A percentile compares a stretch with the other conserved stretches of the same genome.
Conservation (phyloP, 2,329 filamentous ascomycete genomes). For the Drechslerella dactyloides region DNA sequence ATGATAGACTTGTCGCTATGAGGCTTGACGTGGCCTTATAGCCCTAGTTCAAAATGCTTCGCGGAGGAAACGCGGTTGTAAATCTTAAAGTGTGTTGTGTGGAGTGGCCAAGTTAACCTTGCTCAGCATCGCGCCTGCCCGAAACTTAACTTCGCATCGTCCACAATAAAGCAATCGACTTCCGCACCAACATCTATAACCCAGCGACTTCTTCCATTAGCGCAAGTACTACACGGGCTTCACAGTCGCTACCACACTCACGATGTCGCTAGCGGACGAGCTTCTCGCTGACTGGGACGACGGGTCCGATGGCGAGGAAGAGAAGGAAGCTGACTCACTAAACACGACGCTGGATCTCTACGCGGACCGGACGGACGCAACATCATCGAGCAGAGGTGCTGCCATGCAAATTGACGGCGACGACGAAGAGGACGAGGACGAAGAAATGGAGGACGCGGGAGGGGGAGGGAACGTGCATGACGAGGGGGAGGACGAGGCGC, state of each 20-base stretch:
- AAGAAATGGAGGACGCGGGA: slow-evolving; percentile 59
- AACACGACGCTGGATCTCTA: slow-evolving; percentile 59
- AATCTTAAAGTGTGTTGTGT: too few species aligned
- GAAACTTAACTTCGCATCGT: background rate
- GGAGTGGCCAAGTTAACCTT: too few species aligned
- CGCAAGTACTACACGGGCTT: slow-evolving; percentile 30
- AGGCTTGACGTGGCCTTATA: too few species aligned
- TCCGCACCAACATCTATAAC: background rate
- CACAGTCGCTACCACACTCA: slow-evolving; percentile 44
- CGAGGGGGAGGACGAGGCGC: slow-evolving; percentile 69
- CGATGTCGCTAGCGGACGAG: slow-evolving; percentile 89
- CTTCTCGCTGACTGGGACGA: slow-evolving; percentile 90
- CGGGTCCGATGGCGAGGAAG: slow-evolving; percentile 74
- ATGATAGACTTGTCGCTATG: slow-evolving; percentile 7
- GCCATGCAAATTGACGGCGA: slow-evolving; percentile 68
- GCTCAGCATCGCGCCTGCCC: too few species aligned
- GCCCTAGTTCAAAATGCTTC: too few species aligned
- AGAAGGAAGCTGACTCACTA: slow-evolving; percentile 62
- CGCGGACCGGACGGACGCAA: slow-evolving; percentile 56
- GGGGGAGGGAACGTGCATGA: slow-evolving; percentile 57
- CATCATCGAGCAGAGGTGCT: slow-evolving; percentile 58
- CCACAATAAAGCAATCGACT: background rate
- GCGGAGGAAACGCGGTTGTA: too few species aligned
- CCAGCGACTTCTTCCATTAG: slow-evolving; percentile 12
- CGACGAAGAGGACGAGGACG: slow-evolving; percentile 66